Evolutionary conservation across 2,329 filamentous ascomycete species (phyloP).

Genomic region (Clarireedia homoeocarpa): DNA sequence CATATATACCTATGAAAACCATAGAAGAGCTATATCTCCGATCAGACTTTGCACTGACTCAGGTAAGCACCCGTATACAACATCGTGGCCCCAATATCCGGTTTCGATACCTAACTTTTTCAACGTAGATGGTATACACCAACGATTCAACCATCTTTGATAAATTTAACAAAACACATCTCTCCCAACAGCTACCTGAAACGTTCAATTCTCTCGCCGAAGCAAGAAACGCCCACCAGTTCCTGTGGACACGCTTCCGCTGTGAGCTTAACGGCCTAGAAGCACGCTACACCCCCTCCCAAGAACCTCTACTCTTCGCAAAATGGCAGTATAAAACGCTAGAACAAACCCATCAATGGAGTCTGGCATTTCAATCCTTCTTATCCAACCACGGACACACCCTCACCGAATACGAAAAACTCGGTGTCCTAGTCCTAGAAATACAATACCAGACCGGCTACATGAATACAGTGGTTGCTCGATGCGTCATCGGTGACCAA

Average conservation of each 20-base stretch:
- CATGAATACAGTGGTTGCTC: neutral
- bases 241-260: slow-evolving; percentile 35
- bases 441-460: slow-evolving; percentile 46
- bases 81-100: neutral
- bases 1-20: slow-evolving; percentile 14
- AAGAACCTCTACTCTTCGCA: slow-evolving; percentile 30
- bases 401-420: slow-evolving; percentile 41
- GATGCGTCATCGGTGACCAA: slow-evolving; percentile 24
- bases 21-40: slow-evolving; percentile 16
- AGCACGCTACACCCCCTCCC: slow-evolving; percentile 33
- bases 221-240: slow-evolving; percentile 46
- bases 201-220: slow-evolving; percentile 42
- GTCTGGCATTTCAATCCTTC: slow-evolving; percentile 46
- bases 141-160: neutral
- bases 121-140: neutral
- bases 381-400: slow-evolving; percentile 38
- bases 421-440: slow-evolving; percentile 48
- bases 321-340: slow-evolving; percentile 33
- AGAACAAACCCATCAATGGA: slow-evolving; percentile 44
- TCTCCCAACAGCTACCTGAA: neutral
- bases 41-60: slow-evolving; percentile 12
- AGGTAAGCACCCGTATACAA: slow-evolving; percentile 9
- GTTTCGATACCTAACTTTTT: neutral
- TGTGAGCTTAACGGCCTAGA: slow-evolving; percentile 25
- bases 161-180: neutral